Evolutionary conservation across 192 early-diverging fungal genomes (phyloP), one percentile per base, ranked within the genome.

Genomic region (Backusella circina): DNA sequence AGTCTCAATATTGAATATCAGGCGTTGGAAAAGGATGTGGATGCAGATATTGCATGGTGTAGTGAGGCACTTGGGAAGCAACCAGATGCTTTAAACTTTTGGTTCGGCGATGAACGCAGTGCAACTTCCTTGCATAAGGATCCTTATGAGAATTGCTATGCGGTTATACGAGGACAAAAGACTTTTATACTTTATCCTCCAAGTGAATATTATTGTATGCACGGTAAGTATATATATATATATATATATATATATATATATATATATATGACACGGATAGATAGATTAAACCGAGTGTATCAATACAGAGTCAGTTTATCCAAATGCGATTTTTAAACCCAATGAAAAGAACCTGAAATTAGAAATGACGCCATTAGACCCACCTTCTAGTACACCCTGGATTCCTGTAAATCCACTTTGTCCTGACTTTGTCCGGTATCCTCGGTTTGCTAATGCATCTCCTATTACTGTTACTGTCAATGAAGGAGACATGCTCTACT

Each of bases 111-210:
- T 39, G 77, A 80, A 31, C 38, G 73, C 23, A 87, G 86, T 21
- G 76, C 71, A 0, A 87, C 86, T 0, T 84, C 82, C 0, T 61
- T 87, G n/a, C 86, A 87, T 33, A 87, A 85, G 71, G 86, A 87
- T 73, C 86, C 84, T 38, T 87, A 87, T 41, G 86, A 87, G 64
- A 87, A 87, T 64, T 84, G 82, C 10, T 87, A 87, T 75, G 84
- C 80, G n/a, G 86, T 85, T 5, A 73, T 87, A 12, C 66, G 84
- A 9, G 86, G 86, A 35, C 73, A 72, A 44, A 87, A 87, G 64
- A 84, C 82, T 0, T 87, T 87, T 78, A 80, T 83, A 0, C 37
- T 87, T 13, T 82, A 84, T 35, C 86, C 86, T 10, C 86, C 86
- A 0, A 77, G 82, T 16, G 86, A 87, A 37, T 83, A 83, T 61